Evolutionary conservation across 192 early-diverging fungal species (phyloP).

Genomic region (Backusella circina): DNA sequence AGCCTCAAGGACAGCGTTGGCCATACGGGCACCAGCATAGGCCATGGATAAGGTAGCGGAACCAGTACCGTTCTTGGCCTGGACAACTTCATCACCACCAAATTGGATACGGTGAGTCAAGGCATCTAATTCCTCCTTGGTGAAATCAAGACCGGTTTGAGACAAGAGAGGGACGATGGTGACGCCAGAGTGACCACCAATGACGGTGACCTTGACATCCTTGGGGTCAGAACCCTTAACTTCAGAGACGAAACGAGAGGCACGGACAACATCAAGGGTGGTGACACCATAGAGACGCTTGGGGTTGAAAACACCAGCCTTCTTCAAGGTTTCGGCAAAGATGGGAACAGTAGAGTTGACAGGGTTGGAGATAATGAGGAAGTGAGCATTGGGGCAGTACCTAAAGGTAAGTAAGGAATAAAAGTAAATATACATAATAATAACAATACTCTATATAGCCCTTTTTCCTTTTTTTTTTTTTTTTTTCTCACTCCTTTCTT

Average conservation of each 20-base stretch:
- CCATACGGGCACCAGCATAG: conserved; percentile 86
- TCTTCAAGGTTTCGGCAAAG: conserved; percentile 88
- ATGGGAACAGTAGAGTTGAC: conserved; percentile 98
- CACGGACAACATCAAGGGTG: conserved; percentile 95
- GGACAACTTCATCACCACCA: conserved; percentile 99
- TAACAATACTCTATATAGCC: not conserved
- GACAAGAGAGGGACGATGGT: conserved; percentile 97
- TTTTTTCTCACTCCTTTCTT: conserved; percentile 11
- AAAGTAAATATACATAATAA: not conserved
- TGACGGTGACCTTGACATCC: conserved; percentile 77
- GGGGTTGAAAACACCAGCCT: conserved; percentile 77
- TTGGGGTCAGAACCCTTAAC: conserved; percentile 68
- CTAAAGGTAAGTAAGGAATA: not conserved
- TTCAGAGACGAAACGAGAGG: conserved; percentile 91
- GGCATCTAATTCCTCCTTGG: conserved; percentile 80
- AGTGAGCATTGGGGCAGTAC: conserved; percentile 26
- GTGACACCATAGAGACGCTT: conserved; percentile 95
- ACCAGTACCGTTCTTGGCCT: conserved; percentile 97
- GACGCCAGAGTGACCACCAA: conserved; percentile 96
- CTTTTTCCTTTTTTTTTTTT: not conserved
- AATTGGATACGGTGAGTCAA: conserved; percentile 98
- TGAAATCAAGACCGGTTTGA: conserved; percentile 66
- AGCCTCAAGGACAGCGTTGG: conserved; percentile 85
- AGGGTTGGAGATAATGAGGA: conserved; percentile 86
- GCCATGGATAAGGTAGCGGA: conserved; percentile 92